phyloP scores from a whole-genome alignment of 345 rosid species.

The Luvunga scandens region DNA sequence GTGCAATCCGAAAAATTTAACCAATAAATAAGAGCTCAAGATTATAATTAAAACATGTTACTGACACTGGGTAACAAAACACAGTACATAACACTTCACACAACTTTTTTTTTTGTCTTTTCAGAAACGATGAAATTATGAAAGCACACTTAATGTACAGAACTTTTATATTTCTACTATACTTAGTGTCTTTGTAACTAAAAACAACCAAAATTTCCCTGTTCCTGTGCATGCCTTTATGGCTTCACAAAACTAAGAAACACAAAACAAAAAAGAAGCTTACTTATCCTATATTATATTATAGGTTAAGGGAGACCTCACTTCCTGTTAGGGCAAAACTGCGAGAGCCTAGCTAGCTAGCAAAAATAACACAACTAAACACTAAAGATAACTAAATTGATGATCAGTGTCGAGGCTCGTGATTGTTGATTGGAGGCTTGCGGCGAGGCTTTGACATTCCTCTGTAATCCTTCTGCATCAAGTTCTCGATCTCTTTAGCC shows the following conservation, averaged over 20 bases:
- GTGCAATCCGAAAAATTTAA: too few species aligned
- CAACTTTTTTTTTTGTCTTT: too few species aligned
- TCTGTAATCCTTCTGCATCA: conserved; percentile 39
- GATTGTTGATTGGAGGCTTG: conserved; percentile 52
- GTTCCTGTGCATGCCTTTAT: conserved; percentile 15
- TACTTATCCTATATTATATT: neutral
- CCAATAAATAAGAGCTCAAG: too few species aligned
- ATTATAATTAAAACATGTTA: too few species aligned
- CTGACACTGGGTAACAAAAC: too few species aligned
- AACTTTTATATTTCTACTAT: conserved; percentile 1
- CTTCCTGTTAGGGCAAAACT: conserved; percentile 24
- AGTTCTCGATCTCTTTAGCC: conserved; percentile 30
- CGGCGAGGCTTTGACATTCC: conserved; percentile 30
- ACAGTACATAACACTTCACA: too few species aligned
- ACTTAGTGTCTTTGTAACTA: conserved; percentile 11
- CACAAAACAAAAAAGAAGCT: neutral
- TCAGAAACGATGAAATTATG: neutral
- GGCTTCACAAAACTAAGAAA: neutral
- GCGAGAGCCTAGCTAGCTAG: conserved; percentile 21
- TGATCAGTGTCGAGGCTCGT: conserved; percentile 32
- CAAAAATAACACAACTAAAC: neutral
- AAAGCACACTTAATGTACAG: conserved; percentile 12
- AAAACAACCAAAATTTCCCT: neutral
- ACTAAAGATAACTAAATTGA: neutral
- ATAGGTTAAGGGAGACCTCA: conserved; percentile 5